Base-by-base conservation (phyloP, 257 asterid species). In the Scutellaria barbata region DNA sequence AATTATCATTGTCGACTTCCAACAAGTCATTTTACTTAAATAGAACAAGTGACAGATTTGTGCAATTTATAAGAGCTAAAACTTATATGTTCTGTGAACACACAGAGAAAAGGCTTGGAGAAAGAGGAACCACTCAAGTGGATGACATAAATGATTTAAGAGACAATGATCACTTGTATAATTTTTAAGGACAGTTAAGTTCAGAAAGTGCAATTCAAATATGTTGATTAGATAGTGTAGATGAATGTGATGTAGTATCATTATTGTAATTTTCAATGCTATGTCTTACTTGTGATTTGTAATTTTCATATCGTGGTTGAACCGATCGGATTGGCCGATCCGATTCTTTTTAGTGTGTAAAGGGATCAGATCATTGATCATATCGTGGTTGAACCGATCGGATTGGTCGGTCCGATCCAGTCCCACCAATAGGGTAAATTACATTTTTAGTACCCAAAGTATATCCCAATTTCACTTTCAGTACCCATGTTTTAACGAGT, bases 111-210 rank as follows among this genome's bases (percentile, higher is more conserved):
- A 85, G 75, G 82, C 89, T 89, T 3, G 89, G 95, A 52, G 84
- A 80, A 81, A 77, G 82, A 73, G 94, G 95, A 70, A 85, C 84
- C n/a, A 81, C 88, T 65, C 86, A 73, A 66, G 88, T 80, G 77
- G 92, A 88, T 70, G 97, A 93, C 79, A 75, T 85, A 75, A 67
- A 69, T 43, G 89, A 84, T 59, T 74, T 93, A 82, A 84, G 86
- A 77, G 97, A 93, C 80, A 82, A 93, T 59, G 98, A 87, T 63
- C 92, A 87, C 87, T 80, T 93, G 60, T 90, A 88, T 83, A 83
- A 90, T 33, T 20, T 83, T 65, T 90, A 80, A 86, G 69, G 68
- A 74, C 72, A 75, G 17, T 7, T 18, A 61, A 41, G 66, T 63
- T 68, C 47, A 55, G 74, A 50, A 70, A 69, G 40, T 14, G 54